Percentiles rank a stretch among this genome's conserved stretches.
These are phyloP conservation scores for Aspergillus sparsus DNA, from an alignment of 495 filamentous ascomycete species.

Conservation along the genomic window DNA sequence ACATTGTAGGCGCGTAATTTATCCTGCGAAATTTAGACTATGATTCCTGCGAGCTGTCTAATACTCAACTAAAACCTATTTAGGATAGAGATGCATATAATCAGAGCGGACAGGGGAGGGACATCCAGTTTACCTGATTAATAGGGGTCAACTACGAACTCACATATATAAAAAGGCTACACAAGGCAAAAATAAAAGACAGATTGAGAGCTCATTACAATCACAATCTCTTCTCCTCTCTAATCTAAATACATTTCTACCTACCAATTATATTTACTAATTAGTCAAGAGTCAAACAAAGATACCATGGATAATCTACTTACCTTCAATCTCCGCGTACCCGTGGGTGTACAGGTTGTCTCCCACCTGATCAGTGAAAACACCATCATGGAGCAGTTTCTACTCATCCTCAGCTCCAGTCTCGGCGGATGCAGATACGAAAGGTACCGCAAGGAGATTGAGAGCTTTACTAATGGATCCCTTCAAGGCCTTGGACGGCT, in stretches of 20 bases:
- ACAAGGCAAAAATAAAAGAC: not conserved
- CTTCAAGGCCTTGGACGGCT: slow-evolving; percentile 5
- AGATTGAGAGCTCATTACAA: not conserved
- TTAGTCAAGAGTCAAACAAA: too few relatives aligned
- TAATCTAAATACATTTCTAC: not conserved
- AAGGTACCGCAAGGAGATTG: slow-evolving; percentile 4
- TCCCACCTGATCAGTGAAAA: slow-evolving; percentile 9
- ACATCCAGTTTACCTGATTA: too few relatives aligned
- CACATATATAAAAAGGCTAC: too few relatives aligned
- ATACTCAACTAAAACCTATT: too few relatives aligned
- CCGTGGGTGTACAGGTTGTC: slow-evolving; percentile 7
- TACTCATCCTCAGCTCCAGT: slow-evolving; percentile 7
- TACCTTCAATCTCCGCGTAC: slow-evolving; percentile 8
- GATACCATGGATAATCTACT: slow-evolving; percentile 3
- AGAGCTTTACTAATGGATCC: slow-evolving; percentile 1
- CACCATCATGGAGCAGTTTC: slow-evolving; percentile 9
- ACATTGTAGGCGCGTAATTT: too few relatives aligned
- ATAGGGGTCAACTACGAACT: too few relatives aligned
- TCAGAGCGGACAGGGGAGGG: too few relatives aligned
- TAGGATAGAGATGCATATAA: too few relatives aligned
- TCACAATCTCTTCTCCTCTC: not conserved
- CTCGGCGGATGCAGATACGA: slow-evolving; percentile 4
- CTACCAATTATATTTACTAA: too few relatives aligned
- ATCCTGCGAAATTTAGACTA: too few relatives aligned
- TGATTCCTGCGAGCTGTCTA: too few relatives aligned